phyloP scores from a whole-genome alignment of 2,329 filamentous ascomycete genomes.

The Shiraia sp. region DNA sequence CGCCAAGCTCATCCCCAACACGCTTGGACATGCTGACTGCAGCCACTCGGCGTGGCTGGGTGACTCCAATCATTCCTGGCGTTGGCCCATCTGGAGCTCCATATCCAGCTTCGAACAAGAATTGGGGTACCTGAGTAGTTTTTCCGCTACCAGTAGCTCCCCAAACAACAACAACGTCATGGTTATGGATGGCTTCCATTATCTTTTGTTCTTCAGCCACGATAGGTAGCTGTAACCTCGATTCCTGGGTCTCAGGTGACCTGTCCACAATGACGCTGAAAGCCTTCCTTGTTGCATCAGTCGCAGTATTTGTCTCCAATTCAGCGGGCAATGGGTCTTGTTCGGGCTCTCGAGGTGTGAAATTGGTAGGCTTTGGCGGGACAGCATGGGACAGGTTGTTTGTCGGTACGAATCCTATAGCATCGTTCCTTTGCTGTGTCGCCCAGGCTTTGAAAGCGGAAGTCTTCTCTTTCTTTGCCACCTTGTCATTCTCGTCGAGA shows the following conservation, averaged over 20 bases:
- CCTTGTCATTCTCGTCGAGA: slow-evolving; percentile 43
- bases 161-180: slow-evolving; percentile 87
- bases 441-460: slow-evolving; percentile 95
- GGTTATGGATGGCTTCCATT: slow-evolving; percentile 95
- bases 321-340: slow-evolving; percentile 72
- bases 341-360: slow-evolving; percentile 69
- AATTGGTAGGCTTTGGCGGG: slow-evolving; percentile 61
- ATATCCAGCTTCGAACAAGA: slow-evolving; percentile 91
- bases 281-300: slow-evolving; percentile 68
- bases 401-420: slow-evolving; percentile 68
- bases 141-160: slow-evolving; percentile 96
- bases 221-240: slow-evolving; percentile 80
- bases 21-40: slow-evolving; percentile 96
- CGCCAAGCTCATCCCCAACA: slow-evolving; percentile 81
- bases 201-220: slow-evolving; percentile 95
- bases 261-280: slow-evolving; percentile 75
- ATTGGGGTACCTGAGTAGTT: slow-evolving; percentile 96
- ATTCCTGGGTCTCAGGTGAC: slow-evolving; percentile 72
- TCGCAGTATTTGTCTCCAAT: slow-evolving; percentile 60
- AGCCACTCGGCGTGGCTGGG: slow-evolving; percentile 91
- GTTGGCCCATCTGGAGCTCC: slow-evolving; percentile 77
- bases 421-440: slow-evolving; percentile 79
- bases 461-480: slow-evolving; percentile 49
- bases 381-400: slow-evolving; percentile 39
- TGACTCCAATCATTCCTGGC: slow-evolving; percentile 91